These are phyloP conservation scores for Globisporangium nunn DNA, from an alignment of 352 stramenopile genomes.

Conservation along the genomic window DNA sequence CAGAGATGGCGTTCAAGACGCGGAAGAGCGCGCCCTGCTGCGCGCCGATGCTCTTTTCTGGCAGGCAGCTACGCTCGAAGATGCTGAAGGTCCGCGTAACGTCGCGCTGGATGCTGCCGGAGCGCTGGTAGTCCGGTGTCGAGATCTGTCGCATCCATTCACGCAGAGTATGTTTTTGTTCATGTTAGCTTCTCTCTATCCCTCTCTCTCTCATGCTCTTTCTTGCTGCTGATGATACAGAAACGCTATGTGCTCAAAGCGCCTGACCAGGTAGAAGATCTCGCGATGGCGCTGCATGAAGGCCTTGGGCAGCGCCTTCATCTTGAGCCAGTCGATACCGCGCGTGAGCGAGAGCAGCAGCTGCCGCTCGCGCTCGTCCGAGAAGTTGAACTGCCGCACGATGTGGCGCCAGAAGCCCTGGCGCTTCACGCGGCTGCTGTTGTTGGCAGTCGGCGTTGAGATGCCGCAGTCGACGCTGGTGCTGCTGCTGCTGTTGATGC, in stretches of 20 bases:
- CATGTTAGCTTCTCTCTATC: not conserved
- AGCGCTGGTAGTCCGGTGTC: slow-evolving; percentile 57
- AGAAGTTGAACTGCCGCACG: slow-evolving; percentile 78
- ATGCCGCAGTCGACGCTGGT: not conserved
- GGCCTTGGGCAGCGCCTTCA: slow-evolving; percentile 30
- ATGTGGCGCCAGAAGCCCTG: slow-evolving; percentile 74
- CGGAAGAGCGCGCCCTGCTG: slow-evolving; percentile 67
- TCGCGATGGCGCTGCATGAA: slow-evolving; percentile 71
- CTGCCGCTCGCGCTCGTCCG: slow-evolving; percentile 48
- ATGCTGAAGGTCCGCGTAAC: slow-evolving; percentile 85
- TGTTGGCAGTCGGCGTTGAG: not conserved
- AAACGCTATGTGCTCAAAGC: no score
- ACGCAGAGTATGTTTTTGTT: no score
- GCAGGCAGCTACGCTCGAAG: slow-evolving; percentile 48
- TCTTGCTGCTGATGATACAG: no score
- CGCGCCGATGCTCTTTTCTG: slow-evolving; percentile 28
- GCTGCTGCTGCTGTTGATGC: slow-evolving; percentile 4
- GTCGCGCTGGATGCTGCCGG: slow-evolving; percentile 65
- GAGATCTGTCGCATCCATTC: slow-evolving; percentile 27
- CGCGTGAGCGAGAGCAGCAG: slow-evolving; percentile 57
- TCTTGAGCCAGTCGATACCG: slow-evolving; percentile 60
- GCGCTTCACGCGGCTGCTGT: slow-evolving; percentile 19
- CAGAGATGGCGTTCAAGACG: slow-evolving; percentile 73
- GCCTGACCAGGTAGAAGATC: slow-evolving; percentile 58
- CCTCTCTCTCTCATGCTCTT: no score